Evolutionary conservation across 257 asterid genomes (phyloP).

Genomic region (Coffea canephora): DNA sequence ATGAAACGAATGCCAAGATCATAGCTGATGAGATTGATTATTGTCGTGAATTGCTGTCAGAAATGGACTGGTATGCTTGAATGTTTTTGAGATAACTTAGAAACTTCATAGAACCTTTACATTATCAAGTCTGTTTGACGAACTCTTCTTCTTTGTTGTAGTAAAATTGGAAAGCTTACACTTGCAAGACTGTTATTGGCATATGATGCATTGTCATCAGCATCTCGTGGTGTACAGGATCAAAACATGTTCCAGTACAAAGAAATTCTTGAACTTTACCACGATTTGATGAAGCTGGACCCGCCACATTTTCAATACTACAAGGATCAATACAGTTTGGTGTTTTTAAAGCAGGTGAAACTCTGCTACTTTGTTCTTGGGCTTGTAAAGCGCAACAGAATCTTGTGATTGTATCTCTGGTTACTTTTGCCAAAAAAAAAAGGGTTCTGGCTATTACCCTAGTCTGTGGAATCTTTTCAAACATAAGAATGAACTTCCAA

Average conservation of each 20-base stretch:
- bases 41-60: slow-evolving; percentile 67
- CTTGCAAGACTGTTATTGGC: slow-evolving; percentile 91
- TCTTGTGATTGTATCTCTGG: not conserved
- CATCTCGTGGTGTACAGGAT: slow-evolving; percentile 29
- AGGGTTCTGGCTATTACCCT: not conserved
- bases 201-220: slow-evolving; percentile 47
- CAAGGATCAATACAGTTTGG: slow-evolving; percentile 71
- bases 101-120: slow-evolving; percentile 10
- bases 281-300: slow-evolving; percentile 71
- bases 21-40: slow-evolving; percentile 64
- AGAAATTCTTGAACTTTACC: slow-evolving; percentile 74
- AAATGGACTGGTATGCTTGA: slow-evolving; percentile 62
- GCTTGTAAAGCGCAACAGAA: not conserved
- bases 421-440: not conserved
- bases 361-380: slow-evolving; percentile 7
- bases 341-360: slow-evolving; percentile 70
- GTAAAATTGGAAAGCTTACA: slow-evolving; percentile 95
- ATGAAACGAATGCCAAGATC: slow-evolving; percentile 47
- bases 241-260: slow-evolving; percentile 37
- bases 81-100: slow-evolving; percentile 16
- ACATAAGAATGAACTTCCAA: not conserved
- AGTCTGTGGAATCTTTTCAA: not conserved
- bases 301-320: slow-evolving; percentile 69
- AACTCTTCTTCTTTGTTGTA: slow-evolving; percentile 30
- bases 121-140: slow-evolving; percentile 20